Evolutionary conservation across 2,329 filamentous ascomycete genomes (phyloP).

Genomic region (Penicillium sp.): DNA sequence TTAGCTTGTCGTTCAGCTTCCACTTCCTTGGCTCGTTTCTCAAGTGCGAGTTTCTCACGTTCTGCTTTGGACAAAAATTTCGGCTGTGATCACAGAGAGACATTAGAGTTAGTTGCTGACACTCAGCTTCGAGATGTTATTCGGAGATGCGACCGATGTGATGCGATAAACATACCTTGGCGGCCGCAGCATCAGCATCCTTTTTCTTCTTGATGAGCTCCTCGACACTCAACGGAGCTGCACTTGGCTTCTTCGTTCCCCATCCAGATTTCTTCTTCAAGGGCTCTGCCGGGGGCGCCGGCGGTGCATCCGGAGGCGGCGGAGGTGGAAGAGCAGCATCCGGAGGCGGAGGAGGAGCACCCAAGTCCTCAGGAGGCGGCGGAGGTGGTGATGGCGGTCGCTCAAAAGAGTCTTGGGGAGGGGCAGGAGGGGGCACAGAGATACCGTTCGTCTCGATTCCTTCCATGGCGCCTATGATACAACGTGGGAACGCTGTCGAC

Average conservation of each 20-base stretch:
- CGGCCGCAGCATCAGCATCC: constrained; percentile 73
- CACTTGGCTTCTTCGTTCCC: constrained; percentile 38
- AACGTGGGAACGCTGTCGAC: neutral
- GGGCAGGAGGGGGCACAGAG: constrained; percentile 23
- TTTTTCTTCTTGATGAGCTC: constrained; percentile 80
- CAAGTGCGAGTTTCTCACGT: constrained; percentile 70
- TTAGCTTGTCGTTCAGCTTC: constrained; percentile 54
- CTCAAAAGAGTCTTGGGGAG: constrained; percentile 33
- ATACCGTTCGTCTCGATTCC: constrained; percentile 27
- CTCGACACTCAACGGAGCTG: constrained; percentile 68
- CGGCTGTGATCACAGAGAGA: constrained; percentile 45
- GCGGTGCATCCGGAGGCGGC: constrained; percentile 39
- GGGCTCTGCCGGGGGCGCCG: constrained; percentile 35
- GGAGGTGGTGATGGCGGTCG: constrained; percentile 38
- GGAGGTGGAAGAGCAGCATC: constrained; percentile 36
- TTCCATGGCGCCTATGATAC: constrained; percentile 26
- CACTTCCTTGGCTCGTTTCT: constrained; percentile 68
- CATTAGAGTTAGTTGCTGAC: constrained; percentile 14
- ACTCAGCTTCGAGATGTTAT: neutral
- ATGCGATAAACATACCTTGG: constrained; percentile 53
- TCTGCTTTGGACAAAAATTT: constrained; percentile 81
- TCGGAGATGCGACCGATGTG: constrained; percentile 1
- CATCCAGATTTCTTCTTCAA: constrained; percentile 50
- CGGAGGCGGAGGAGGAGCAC: constrained; percentile 40
- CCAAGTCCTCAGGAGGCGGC: constrained; percentile 32